Evolutionary conservation across 2,329 filamentous ascomycete genomes (phyloP).

Genomic region (Parascedosporium putredinis): DNA sequence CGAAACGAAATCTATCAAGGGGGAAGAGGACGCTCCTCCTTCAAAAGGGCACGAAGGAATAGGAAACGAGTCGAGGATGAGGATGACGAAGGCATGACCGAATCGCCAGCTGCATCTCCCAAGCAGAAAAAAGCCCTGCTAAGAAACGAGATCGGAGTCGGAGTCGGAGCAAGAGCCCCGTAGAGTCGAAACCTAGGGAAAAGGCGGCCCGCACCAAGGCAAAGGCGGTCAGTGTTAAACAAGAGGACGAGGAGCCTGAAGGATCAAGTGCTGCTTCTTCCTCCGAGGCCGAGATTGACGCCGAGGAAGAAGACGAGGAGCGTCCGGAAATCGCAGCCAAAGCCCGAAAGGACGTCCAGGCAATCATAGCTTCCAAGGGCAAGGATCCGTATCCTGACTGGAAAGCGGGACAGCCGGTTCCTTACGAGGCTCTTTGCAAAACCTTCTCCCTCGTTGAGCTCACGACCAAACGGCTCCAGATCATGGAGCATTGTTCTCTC

Average conservation of each 20-base stretch:
- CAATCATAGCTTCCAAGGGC: conserved; percentile 39
- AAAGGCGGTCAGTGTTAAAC: conserved; percentile 21
- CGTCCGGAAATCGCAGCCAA: conserved; percentile 66
- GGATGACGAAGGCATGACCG: conserved; percentile 30
- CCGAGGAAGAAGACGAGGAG: conserved; percentile 44
- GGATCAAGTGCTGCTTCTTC: conserved; percentile 27
- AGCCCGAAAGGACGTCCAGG: conserved; percentile 70
- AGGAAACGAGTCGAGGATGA: conserved; percentile 41
- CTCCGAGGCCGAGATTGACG: conserved; percentile 41
- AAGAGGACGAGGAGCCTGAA: conserved; percentile 33
- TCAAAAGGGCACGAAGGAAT: conserved; percentile 44
- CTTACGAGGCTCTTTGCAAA: conserved; percentile 86
- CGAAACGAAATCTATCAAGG: conserved; percentile 31
- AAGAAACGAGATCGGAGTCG: conserved; percentile 4
- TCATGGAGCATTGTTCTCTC: conserved; percentile 77
- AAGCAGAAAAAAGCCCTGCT: conserved; percentile 10
- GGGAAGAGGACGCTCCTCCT: conserved; percentile 49
- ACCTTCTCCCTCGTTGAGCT: conserved; percentile 93
- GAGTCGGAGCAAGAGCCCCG: neutral
- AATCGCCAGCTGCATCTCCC: conserved; percentile 9
- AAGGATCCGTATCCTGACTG: conserved; percentile 91
- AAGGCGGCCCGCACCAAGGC: conserved; percentile 11
- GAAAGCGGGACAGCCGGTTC: conserved; percentile 78
- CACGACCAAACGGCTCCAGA: conserved; percentile 83
- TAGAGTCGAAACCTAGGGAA: conserved; percentile 14